Conservation (phyloP, 306 rosid genomes). For the Pyrus bretschneideri region DNA sequence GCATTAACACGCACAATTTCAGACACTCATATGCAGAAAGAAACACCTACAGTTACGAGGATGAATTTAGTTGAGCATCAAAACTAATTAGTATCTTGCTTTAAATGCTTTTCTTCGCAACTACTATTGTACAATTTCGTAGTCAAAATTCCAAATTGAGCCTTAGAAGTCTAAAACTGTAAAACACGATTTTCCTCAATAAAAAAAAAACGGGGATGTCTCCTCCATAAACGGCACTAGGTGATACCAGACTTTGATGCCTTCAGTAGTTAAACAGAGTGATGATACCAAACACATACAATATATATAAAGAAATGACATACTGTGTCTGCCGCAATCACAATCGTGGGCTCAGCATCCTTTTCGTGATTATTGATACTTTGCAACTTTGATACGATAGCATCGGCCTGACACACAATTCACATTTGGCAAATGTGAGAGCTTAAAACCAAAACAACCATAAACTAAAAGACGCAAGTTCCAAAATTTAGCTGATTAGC, state of each 20-base stretch:
- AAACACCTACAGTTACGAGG: not conserved
- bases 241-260: slow-evolving; percentile 37
- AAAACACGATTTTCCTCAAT: slow-evolving; percentile 5
- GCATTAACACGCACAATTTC: not conserved
- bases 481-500: not conserved
- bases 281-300: not conserved
- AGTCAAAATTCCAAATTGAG: not conserved
- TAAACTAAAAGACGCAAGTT: not conserved
- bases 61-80: not conserved
- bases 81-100: not conserved
- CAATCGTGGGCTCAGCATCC: slow-evolving; percentile 57
- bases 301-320: slow-evolving; percentile 25
- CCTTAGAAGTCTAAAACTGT: not conserved
- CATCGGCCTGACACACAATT: slow-evolving; percentile 75
- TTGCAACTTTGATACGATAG: slow-evolving; percentile 62
- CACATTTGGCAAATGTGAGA: slow-evolving; percentile 28
- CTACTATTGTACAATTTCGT: not conserved
- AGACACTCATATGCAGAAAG: not conserved
- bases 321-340: slow-evolving; percentile 91
- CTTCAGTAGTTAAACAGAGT: slow-evolving; percentile 11
- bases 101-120: not conserved
- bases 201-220: slow-evolving; percentile 9
- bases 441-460: slow-evolving; percentile 7
- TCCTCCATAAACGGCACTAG: slow-evolving; percentile 58
- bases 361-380: slow-evolving; percentile 33